Evolutionary conservation across 352 stramenopile genomes (phyloP), one percentile per base, ranked within the genome.

Genomic region (Phytophthora uliginosa): DNA sequence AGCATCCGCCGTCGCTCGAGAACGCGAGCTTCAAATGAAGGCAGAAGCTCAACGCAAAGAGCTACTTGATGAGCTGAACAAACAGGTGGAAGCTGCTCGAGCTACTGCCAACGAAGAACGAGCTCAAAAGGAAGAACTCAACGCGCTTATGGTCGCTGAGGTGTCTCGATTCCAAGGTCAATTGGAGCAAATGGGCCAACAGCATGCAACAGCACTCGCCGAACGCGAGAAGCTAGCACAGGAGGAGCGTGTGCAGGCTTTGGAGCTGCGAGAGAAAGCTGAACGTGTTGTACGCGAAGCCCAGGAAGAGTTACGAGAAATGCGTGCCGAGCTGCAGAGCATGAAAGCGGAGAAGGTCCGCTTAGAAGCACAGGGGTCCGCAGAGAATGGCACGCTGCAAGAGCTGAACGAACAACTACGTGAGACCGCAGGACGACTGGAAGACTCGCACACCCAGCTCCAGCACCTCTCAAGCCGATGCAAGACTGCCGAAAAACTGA

Each of bases 121-220:
- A 33, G 66, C 72, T 34, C 86, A 94, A 52, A 94, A 93, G 57
- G 82, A 91, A 55, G 82, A 93, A 56, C 75, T 94, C 8, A 94
- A 94, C 57, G 72, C 73, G 7, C 51, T 89, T 0, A 85, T 93
- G 77, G 56, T 76, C 7, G 40, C 71, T 28, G 83, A 93, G 69
- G 69, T 92, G 31, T 67, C 83, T 50, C 76, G 63, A 22, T 86
- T 91, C 20, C 63, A 79, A 36, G 38, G 74, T 17, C 74, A 93
- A 28, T 66, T 77, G 7, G 67, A 81, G 36, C 45, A 69, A 52
- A 59, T 89, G 24, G 66, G 77, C 1, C 72, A 73, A 42, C 59
- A 70, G 24, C 72, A 80, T 20, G 20, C 52, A 33, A 18, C 54
- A 50, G 54, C 38, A n/a, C 48, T 83, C 22, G 67, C 26, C 3